phyloP scores from a whole-genome alignment of 202 grass and related monocot species.

The Schoenoplectus tabernaemontani region DNA sequence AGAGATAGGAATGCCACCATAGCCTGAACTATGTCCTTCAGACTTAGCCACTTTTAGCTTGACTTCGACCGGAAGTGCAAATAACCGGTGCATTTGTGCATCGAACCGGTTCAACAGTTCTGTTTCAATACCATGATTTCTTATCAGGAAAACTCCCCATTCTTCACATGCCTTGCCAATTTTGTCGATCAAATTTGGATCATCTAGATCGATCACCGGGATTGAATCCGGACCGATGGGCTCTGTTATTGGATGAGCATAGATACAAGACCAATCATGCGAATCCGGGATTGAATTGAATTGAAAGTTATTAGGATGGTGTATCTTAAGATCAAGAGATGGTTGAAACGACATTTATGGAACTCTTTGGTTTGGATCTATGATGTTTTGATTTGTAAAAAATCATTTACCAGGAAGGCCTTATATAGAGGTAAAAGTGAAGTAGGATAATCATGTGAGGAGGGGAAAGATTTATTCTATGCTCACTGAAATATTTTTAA shows the following conservation, averaged over 20 bases:
- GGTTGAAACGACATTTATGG: not conserved
- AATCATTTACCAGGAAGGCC: not conserved
- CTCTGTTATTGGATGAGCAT: conserved; percentile 50
- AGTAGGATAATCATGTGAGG: not conserved
- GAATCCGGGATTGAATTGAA: conserved; percentile 64
- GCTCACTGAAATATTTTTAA: not conserved
- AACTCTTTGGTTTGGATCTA: not conserved
- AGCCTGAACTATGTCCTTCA: conserved; percentile 46
- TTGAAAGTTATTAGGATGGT: conserved; percentile 38
- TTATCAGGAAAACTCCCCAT: conserved; percentile 74
- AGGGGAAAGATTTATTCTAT: not conserved
- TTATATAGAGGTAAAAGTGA: not conserved
- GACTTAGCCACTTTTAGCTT: conserved; percentile 61
- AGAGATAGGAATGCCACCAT: conserved; percentile 64
- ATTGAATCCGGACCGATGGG: conserved; percentile 31
- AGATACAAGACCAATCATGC: conserved; percentile 53
- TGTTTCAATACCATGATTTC: conserved; percentile 44
- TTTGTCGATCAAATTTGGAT: not conserved
- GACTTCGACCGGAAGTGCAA: conserved; percentile 47
- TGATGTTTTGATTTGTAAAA: not conserved
- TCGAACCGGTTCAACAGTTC: conserved; percentile 43
- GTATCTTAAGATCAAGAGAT: not conserved
- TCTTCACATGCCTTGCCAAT: conserved; percentile 46
- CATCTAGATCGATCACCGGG: conserved; percentile 60
- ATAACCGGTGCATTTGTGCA: conserved; percentile 40